Evolutionary conservation across 192 early-diverging fungal genomes (phyloP), one percentile per base, ranked within the genome.

Genomic region (Piromyces finnis): DNA sequence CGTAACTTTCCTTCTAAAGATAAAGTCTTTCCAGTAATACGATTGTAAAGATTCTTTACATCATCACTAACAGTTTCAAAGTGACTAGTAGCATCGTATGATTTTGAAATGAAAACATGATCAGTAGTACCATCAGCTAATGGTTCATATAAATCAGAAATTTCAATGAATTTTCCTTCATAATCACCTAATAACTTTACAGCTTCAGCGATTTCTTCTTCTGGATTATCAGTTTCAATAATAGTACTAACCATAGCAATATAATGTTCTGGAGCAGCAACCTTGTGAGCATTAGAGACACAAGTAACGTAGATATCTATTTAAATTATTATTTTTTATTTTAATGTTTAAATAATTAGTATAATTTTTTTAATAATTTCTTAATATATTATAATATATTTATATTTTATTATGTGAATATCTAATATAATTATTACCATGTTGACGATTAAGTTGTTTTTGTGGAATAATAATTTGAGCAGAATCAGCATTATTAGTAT

Each of bases 61-160:
- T 99, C 98, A 78, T 94, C 92, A 84, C 94, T 96, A 30, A 97
- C 94, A 78, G 98, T 96, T 87, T 96, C 98, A 92, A 98, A 99
- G 90, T 99, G 97, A 59, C 94, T 96, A 29, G 97, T 96, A 36
- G 98, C 95, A 88, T 99, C 98, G 86, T 98, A 99, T 28, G 95
- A 96, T 82, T 93, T 93, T 82, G 94, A 94, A 78, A 99, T 88
- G 86, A 92, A 99, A 77, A 96, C 92, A 80, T 93, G 88, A 81
- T 97, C 95, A 15, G 83, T 81, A 22, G 84, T 91, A 78, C 97
- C 97, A 81, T 97, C 94, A 3, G 88, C 86, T n/a, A 90, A 79
- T 29, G 98, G 97, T 86, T 94, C 96, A 79, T 92, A 94, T 68
- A 99, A 82, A 83, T 96, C 92, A 51, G 90, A 91, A 32, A 97